Base-by-base conservation (phyloP, 345 rosid species). In the Luvunga scandens region DNA sequence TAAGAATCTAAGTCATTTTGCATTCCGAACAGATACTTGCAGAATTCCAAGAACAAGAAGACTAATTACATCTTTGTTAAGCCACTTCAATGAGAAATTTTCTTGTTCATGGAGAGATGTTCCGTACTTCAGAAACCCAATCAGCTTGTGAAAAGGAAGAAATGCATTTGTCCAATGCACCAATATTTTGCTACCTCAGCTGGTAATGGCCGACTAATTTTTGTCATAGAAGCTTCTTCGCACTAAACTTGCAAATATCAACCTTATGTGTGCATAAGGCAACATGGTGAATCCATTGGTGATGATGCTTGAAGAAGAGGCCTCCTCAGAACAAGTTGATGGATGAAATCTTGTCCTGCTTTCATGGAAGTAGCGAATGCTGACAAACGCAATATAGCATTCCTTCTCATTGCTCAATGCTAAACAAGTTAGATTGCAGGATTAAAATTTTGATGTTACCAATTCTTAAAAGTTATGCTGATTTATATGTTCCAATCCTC, bases 1-100 rank as follows among this genome's bases (percentile, higher is more conserved):
- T 89, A 71, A 80, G 97, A 83, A 80, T 89, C 33, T 92, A 87
- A 92, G 28, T 28, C 30, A 19, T 66, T 48, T 33, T 50, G 59
- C 77, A 34, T 72, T 36, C 2, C 0, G 31, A 33, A 65, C 4
- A 12, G 71, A 36, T 8, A 50, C 64, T 53, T 55, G 42, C 59
- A 36, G 38, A 64, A 71, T 25, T 16, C 31, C 27, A 12, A 34
- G 50, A 38, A 67, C 10, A 5, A 25, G 30, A 63, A 71, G 38
- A 31, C 65, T 62, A 31, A 33, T 16, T 45, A 4, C 71, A 76
- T 31, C 9, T 14, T 16, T 67, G 56, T 53, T 55, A 25, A 31
- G 36, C 53, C 64, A 24, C 33, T n/a, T 18, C 25, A 13, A 10
- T 53, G 57, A 31, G 13, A 66, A 22, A 34, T 18, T 33, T 10